Evolutionary conservation across 2,329 filamentous ascomycete species (phyloP), one percentile per base, ranked within the genome.

Genomic region (Phialemoniopsis sp.): DNA sequence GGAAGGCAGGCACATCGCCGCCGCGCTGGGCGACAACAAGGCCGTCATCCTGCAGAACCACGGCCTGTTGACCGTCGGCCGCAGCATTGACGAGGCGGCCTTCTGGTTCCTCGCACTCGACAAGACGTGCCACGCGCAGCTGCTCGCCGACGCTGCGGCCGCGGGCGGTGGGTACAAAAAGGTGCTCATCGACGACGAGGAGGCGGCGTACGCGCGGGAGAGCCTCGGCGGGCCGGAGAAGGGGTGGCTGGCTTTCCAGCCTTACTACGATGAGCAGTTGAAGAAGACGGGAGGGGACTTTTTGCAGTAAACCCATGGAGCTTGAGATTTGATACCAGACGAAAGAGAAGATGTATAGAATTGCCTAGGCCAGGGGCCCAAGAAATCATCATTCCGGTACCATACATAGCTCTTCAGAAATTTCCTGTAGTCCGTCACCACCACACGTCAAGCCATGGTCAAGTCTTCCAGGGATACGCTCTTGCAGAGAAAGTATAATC

Each of bases 51-150:
- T 83, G 32, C 59, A 72, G 34, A 84, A 83, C 49, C 79, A 83
- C 52, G 80, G 80, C 0, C 55, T 83, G n/a, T 49, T 83, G 37
- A 82, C 77, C 0, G 74, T 77, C 0, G 80, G 80, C 3, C 50
- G 52, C 3, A 83, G 78, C 0, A 78, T 83, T 5, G 80, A 83
- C 47, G 78, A 83, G 54, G 79, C 79, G 1, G 76, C 76, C 1
- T 82, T 75, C 50, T 53, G 81, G 18, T 82, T 80, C 53, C 70
- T 69, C 2, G 56, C 76, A n/a, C 69, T 81, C 60, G 80, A 83
- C 51, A 63, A 74, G 32, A 73, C 70, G 26, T 82, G 78, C 50
- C 64, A 76, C 41, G 65, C 78, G 13, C 76, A 82, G 54, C 56
- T 83, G 32, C 56, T 70, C 44, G 70, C 72, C 9, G 78, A 83